These are phyloP conservation scores for Leccinellum albellum DNA, from an alignment of 768 basidiomycete genomes.

Conservation along the genomic window DNA sequence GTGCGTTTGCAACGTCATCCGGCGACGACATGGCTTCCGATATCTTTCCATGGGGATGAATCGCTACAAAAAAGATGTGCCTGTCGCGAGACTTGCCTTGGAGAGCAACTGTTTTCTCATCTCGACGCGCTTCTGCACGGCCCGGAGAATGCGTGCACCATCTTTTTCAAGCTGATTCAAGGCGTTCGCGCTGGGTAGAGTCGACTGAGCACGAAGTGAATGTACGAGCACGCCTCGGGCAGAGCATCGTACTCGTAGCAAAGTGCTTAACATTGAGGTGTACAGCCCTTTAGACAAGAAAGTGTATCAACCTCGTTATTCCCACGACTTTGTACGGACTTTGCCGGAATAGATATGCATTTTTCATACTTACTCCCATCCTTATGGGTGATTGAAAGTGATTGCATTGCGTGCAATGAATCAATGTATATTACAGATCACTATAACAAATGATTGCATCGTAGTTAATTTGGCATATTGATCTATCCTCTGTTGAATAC, in stretches of 20 bases:
- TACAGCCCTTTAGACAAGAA: no score
- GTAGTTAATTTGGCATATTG: no score
- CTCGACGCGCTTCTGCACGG: conserved; percentile 53
- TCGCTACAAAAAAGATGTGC: neutral
- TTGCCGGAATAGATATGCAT: no score
- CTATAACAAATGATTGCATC: no score
- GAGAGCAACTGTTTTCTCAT: conserved; percentile 43
- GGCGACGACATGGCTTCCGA: conserved; percentile 50
- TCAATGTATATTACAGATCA: no score
- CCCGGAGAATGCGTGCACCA: conserved; percentile 49
- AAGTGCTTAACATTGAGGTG: conserved; percentile 8
- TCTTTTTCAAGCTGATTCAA: conserved; percentile 35
- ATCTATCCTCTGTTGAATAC: no score
- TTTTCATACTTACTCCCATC: no score
- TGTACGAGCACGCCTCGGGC: conserved; percentile 7
- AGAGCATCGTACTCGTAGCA: conserved; percentile 10
- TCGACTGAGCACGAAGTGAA: conserved; percentile 10
- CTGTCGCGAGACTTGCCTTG: conserved; percentile 35
- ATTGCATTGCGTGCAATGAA: no score
- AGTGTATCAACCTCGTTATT: no score
- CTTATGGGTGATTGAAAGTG: no score
- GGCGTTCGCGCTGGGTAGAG: conserved; percentile 9
- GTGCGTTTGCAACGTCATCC: conserved; percentile 56
- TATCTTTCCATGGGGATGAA: conserved; percentile 34
- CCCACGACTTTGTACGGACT: no score